Percentiles rank a stretch among this genome's conserved stretches.
Conservation (phyloP, 2,329 filamentous ascomycete genomes). For the Fusarium papillatum region DNA sequence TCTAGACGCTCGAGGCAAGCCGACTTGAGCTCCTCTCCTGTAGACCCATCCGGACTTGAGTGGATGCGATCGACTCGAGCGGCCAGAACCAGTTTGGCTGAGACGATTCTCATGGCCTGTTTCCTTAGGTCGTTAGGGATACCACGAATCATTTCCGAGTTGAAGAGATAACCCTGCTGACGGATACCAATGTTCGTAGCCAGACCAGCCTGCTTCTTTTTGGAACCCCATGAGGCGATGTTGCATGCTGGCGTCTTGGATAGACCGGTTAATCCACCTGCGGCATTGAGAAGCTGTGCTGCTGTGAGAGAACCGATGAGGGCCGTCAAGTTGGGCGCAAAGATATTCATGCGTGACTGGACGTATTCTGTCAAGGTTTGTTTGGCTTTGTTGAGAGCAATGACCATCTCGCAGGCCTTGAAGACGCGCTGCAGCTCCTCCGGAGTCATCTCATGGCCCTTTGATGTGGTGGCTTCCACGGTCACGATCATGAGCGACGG, state of each 20-base stretch:
- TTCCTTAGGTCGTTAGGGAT: constrained; percentile 90
- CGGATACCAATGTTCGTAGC: constrained; percentile 93
- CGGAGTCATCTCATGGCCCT: constrained; percentile 82
- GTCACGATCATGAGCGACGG: constrained; percentile 96
- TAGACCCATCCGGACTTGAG: constrained; percentile 83
- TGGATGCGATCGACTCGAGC: constrained; percentile 92
- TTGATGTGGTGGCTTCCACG: constrained; percentile 92
- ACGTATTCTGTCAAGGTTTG: constrained; percentile 92
- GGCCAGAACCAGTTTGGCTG: constrained; percentile 93
- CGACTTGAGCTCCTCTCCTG: constrained; percentile 85
- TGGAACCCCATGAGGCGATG: constrained; percentile 89
- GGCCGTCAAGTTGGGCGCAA: constrained; percentile 92
- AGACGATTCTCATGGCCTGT: constrained; percentile 95
- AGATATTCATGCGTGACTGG: constrained; percentile 95
- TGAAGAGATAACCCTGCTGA: constrained; percentile 93
- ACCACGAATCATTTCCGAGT: constrained; percentile 88
- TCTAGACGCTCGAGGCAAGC: constrained; percentile 89
- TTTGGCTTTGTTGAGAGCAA: constrained; percentile 91
- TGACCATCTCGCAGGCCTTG: constrained; percentile 86
- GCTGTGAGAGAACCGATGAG: constrained; percentile 94
- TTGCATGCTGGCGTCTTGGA: constrained; percentile 96
- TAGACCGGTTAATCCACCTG: constrained; percentile 88
- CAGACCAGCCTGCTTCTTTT: constrained; percentile 86
- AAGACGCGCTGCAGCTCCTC: constrained; percentile 81
- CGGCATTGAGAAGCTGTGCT: constrained; percentile 95